These are phyloP conservation scores for Pseudogymnoascus sp. DNA, from an alignment of 2,329 filamentous ascomycete genomes.

Conservation along the genomic window DNA sequence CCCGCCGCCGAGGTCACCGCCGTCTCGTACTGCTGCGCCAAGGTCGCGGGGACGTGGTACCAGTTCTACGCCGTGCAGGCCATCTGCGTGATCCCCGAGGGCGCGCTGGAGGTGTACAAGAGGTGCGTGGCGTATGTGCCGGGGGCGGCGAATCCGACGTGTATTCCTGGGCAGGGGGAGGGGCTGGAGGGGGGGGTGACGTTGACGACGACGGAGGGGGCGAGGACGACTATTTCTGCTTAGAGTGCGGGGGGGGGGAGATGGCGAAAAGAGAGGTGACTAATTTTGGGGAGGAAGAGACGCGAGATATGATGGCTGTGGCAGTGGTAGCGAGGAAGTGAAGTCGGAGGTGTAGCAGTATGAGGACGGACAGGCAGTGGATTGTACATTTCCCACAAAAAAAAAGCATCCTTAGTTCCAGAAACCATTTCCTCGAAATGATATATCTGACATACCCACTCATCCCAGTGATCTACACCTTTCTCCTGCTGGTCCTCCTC, in stretches of 20 bases:
- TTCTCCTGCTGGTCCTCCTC: background rate
- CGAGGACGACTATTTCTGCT: background rate
- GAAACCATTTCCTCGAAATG: background rate
- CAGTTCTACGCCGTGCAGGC: constrained; percentile 20
- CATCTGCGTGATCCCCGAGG: constrained; percentile 16
- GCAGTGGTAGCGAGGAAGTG: too few species aligned
- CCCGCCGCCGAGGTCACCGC: constrained; percentile 16
- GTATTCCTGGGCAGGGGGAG: constrained; percentile 18
- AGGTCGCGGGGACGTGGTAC: constrained; percentile 18
- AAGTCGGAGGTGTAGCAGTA: background rate
- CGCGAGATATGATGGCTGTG: background rate
- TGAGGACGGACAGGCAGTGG: background rate
- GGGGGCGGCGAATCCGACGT: constrained; percentile 14
- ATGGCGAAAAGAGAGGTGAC: background rate
- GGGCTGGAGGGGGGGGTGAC: constrained; percentile 8
- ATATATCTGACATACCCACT: background rate
- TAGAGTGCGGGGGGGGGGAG: background rate
- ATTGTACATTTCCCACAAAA: background rate
- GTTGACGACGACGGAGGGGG: background rate
- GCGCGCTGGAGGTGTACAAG: constrained; percentile 8
- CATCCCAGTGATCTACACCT: background rate
- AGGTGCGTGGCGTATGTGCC: constrained; percentile 11
- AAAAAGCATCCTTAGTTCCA: background rate
- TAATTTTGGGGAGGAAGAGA: background rate
- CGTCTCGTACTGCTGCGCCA: constrained; percentile 16